A percentile compares a stretch with the other conserved stretches of the same genome.
Conservation (phyloP, 2,329 filamentous ascomycete species). For the Fusarium verticillioides region DNA sequence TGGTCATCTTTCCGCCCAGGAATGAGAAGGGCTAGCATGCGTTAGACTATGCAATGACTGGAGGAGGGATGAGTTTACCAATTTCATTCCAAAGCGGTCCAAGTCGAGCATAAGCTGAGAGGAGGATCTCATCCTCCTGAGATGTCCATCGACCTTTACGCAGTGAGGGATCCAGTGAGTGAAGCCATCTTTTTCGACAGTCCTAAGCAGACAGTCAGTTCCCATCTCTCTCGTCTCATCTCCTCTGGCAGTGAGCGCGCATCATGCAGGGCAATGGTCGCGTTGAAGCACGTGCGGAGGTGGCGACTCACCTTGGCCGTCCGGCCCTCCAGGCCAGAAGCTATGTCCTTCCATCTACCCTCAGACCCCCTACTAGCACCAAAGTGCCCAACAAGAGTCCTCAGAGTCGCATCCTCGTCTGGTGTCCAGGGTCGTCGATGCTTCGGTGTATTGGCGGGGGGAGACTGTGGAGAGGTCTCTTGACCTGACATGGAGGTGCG, state of each 20-base stretch:
- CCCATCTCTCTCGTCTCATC: not conserved
- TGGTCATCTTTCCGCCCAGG: constrained; percentile 47
- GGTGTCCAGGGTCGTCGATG: constrained; percentile 42
- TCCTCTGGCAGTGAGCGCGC: not conserved
- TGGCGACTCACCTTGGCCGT: constrained; percentile 44
- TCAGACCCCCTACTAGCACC: constrained; percentile 42
- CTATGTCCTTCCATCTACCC: constrained; percentile 46
- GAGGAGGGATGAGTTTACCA: constrained; percentile 3
- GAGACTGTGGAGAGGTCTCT: constrained; percentile 39
- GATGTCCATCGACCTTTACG: constrained; percentile 46
- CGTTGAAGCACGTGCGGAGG: constrained; percentile 1
- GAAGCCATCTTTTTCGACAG: constrained; percentile 47
- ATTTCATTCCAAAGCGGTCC: constrained; percentile 45
- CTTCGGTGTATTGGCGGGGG: constrained; percentile 34
- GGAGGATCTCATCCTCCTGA: constrained; percentile 45
- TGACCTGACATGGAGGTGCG: constrained; percentile 37
- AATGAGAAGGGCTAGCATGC: constrained; percentile 36
- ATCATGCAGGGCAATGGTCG: not conserved
- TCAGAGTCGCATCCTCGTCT: constrained; percentile 44
- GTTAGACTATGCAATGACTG: not conserved
- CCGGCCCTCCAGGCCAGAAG: constrained; percentile 39
- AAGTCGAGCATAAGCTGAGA: constrained; percentile 44
- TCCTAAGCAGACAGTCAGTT: constrained; percentile 30
- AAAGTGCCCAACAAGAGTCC: constrained; percentile 44
- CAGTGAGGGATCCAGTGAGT: constrained; percentile 45